Percentiles rank a stretch among this genome's conserved stretches.
These are phyloP conservation scores for Eutrema salsugineum DNA, from an alignment of 441 rosid genomes.

Conservation along the genomic window DNA sequence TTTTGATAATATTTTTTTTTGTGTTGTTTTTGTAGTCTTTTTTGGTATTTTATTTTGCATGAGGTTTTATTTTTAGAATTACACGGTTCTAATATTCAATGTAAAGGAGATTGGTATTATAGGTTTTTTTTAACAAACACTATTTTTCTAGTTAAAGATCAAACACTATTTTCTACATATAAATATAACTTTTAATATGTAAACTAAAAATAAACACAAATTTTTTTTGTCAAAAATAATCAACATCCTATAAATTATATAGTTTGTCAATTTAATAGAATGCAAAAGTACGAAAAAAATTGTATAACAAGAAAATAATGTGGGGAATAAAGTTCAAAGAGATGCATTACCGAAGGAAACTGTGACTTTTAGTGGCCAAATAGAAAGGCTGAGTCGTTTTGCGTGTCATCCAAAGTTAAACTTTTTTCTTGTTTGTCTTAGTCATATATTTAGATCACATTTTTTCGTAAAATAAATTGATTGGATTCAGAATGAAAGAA, in stretches of 20 bases:
- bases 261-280: neutral
- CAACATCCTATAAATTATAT: neutral
- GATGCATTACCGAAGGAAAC: conserved; percentile 7
- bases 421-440: neutral
- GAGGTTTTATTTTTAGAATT: too few species aligned
- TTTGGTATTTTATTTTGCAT: too few species aligned
- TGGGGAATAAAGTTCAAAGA: neutral
- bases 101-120: too few species aligned
- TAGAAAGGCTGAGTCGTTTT: conserved; percentile 10
- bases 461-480: neutral
- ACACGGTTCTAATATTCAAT: too few species aligned
- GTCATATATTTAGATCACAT: neutral
- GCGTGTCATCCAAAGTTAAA: neutral
- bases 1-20: too few species aligned
- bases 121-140: neutral
- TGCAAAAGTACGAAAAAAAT: neutral
- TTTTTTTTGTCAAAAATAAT: neutral
- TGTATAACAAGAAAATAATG: neutral
- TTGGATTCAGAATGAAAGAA: neutral
- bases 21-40: too few species aligned
- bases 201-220: neutral
- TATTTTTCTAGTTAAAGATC: too few species aligned
- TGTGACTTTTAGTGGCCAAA: neutral
- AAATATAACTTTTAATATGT: neutral
- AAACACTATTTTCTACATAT: neutral